Conservation (phyloP, 2,329 filamentous ascomycete species). For the Diaporthe sp. region DNA sequence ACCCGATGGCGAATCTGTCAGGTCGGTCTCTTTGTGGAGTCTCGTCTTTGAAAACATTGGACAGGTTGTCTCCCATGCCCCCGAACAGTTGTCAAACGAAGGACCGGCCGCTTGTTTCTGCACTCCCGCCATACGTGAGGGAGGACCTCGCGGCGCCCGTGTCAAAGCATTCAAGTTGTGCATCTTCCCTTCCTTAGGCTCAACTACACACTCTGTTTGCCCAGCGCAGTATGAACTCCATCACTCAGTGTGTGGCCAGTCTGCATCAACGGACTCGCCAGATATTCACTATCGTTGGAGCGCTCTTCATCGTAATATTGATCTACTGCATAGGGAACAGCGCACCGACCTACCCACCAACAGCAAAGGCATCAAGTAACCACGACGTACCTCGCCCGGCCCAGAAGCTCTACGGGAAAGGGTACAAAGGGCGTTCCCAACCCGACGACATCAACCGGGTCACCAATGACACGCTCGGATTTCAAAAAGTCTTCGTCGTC, state of each 20-base stretch:
- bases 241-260: not conserved
- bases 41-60: no score
- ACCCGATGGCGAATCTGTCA: not conserved
- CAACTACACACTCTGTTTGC: no score
- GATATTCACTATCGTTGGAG: not conserved
- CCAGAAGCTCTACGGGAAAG: conserved; percentile 37
- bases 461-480: conserved; percentile 49
- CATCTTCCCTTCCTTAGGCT: not conserved
- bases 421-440: conserved; percentile 39
- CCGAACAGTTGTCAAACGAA: not conserved
- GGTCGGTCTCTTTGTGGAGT: not conserved
- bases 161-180: not conserved
- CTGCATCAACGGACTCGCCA: conserved; percentile 23
- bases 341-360: not conserved
- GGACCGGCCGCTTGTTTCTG: not conserved
- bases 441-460: conserved; percentile 44
- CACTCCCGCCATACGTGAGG: not conserved
- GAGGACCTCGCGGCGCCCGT: not conserved
- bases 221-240: not conserved
- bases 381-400: no score
- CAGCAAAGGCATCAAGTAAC: not conserved
- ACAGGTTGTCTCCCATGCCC: not conserved
- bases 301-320: not conserved
- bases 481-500: conserved; percentile 58
- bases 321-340: conserved; percentile 15